Base-by-base conservation (phyloP, 2,329 filamentous ascomycete genomes). In the Aspergillus neoniger region DNA sequence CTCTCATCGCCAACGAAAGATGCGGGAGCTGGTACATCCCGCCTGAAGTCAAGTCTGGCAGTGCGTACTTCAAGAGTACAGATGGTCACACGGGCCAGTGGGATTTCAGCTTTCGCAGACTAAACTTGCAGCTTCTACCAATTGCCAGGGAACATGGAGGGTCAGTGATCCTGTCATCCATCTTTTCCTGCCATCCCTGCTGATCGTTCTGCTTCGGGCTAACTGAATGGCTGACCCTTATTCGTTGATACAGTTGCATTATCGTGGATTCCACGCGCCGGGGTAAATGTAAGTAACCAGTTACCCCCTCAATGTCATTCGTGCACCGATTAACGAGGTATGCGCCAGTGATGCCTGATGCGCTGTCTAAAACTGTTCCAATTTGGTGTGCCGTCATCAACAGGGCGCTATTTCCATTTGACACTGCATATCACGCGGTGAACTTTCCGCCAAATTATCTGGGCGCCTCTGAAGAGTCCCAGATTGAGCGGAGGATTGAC, bases 11-110 rank as follows among this genome's bases (percentile, higher is more conserved):
- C 30, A 99, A 99, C 72, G 93, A 98, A 80, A 86, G 95, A 61
- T 98, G 95, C 74, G 95, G 95, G 0, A 94, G 91, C 76, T 99
- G 95, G 95, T 98, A 98, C 74, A 90, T 98, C 25, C 77, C 79
- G 2, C 88, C 88, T 0, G 75, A 75, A 7, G 70, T 71, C 25
- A 95, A 94, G 76, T 78, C 73, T 1, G 90, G 86, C 32, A 92
- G 90, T 65, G 91, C 90, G 32, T 99, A 98, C 77, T 99, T 98
- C 79, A 99, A 99, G 82, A 96, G 91, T 77, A 99, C 95, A 2
- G 95, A 99, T 78, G 95, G 95, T 1, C 95, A 99, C 75, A 87
- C 88, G 55, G 88, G 91, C 8, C 88, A 96, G 71, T 99, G 95
- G 95, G 86, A 88, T 63, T 96, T 98, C 72, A 96, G 91, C 76